A percentile compares a stretch with the other conserved stretches of the same genome.
Conservation (phyloP, 1,284 basidiomycete genomes). For the Amylostereum chailletii region DNA sequence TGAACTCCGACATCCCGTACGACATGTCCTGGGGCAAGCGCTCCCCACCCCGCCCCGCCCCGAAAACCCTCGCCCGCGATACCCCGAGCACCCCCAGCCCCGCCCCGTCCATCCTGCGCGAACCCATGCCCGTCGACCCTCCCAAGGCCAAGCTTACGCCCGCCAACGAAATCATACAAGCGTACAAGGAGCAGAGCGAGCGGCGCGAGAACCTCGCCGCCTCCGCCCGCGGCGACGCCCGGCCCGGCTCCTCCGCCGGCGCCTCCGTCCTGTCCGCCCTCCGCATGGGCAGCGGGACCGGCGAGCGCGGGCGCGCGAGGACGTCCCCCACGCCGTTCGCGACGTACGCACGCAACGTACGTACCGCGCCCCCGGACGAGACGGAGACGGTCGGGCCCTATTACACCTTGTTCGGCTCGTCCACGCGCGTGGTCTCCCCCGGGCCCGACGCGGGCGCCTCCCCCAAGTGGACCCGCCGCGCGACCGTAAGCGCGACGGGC, state of each 20-base stretch:
- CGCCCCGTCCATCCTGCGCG: neutral
- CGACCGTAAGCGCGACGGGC: neutral
- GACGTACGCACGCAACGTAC: neutral
- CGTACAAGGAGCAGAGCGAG: conserved; percentile 47
- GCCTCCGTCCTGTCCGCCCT: neutral
- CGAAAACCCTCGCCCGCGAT: neutral
- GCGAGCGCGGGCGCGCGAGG: neutral
- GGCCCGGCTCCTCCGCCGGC: neutral
- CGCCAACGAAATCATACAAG: conserved; percentile 45
- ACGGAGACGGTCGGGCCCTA: conserved; percentile 29
- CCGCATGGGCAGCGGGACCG: neutral
- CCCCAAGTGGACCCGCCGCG: neutral
- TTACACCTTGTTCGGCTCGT: conserved; percentile 44
- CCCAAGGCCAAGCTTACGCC: conserved; percentile 35
- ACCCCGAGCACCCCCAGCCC: neutral
- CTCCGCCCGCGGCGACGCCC: conserved; percentile 10
- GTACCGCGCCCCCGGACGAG: conserved; percentile 5
- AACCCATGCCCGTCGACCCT: no score
- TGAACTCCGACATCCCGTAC: no score
- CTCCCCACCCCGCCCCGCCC: neutral
- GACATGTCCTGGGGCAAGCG: no score
- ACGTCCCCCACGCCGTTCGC: neutral
- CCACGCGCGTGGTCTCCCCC: conserved; percentile 29
- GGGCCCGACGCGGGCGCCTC: conserved; percentile 2
- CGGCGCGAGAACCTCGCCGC: conserved; percentile 20